Evolutionary conservation across 1,284 basidiomycete species (phyloP), one percentile per base, ranked within the genome.

Genomic region (Ceratobasidium sp.): DNA sequence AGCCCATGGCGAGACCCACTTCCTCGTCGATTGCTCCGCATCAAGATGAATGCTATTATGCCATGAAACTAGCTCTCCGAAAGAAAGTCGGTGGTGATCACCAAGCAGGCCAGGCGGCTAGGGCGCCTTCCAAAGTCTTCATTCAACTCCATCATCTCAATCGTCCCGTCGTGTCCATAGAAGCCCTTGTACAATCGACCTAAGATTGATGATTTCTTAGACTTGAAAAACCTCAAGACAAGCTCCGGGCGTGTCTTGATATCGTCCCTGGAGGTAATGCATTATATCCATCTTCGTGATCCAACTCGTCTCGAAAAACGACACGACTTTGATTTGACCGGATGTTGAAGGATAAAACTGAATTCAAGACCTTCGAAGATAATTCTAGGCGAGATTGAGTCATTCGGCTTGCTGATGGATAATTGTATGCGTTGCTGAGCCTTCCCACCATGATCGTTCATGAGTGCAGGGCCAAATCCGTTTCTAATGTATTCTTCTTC

Each of bases 1-100:
- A 8, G 72, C 71, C 30, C 73, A 74, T 9, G 72, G 64, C 23
- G 74, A 60, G 18, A 41, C 52, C 74, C 74, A 74, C 69, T 74
- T 74, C 41, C 52, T 52, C 1, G 70, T 46, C 9, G 53, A 18
- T 60, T 74, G 60, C 10, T 43, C 58, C 5, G 14, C 30, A 43
- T 72, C 71, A 12, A 21, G 32, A 1, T 43, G 8, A 21, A 72
- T n/a, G 21, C 59, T 67, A 39, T 72, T 73, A 21, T 70, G 69
- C 71, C 74, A 74, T n/a, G 39, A 18, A 14, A 73, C 39, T 30
- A 74, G 73, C 0, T 73, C 48, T 16, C 50, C 16, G 36, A 74
- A 39, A 1, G 74, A 70, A 23, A 73, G 48, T n/a, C 74, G 23
- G 32, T 48, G 62, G 16, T 21, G 23, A 39, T 74, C 73, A 6